Evolutionary conservation across 306 rosid species (phyloP).

Genomic region (Betula pendula): DNA sequence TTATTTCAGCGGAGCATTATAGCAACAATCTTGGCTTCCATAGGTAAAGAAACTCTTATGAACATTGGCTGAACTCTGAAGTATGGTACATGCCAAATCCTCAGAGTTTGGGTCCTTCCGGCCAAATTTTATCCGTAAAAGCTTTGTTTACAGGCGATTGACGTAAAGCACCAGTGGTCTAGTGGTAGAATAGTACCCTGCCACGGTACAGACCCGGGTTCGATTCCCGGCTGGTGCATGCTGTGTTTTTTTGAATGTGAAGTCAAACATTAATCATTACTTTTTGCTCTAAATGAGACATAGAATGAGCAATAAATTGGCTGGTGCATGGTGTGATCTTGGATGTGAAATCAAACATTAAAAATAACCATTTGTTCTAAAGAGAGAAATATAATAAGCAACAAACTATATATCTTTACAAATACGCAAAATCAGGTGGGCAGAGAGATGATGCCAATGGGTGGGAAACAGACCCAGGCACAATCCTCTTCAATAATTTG

Average conservation of each 20-base stretch:
- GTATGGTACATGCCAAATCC: neutral
- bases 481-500: neutral
- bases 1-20: no score
- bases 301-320: no score
- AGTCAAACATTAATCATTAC: no score
- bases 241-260: neutral
- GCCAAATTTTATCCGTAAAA: neutral
- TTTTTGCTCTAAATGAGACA: no score
- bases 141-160: neutral
- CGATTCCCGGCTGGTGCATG: conserved; percentile 54
- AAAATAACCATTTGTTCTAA: neutral
- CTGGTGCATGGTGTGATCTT: neutral
- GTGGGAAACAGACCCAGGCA: no score
- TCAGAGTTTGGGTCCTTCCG: neutral
- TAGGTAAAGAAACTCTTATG: neutral
- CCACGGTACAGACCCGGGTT: conserved; percentile 48
- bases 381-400: neutral
- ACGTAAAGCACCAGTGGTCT: conserved; percentile 43
- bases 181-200: conserved; percentile 59
- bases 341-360: neutral
- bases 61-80: neutral
- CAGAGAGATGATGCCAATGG: neutral
- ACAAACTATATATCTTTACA: neutral
- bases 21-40: neutral
- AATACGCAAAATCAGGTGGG: neutral